Evolutionary conservation across 345 rosid species (phyloP), one percentile per base, ranked within the genome.

Genomic region (Gossypium turneri): DNA sequence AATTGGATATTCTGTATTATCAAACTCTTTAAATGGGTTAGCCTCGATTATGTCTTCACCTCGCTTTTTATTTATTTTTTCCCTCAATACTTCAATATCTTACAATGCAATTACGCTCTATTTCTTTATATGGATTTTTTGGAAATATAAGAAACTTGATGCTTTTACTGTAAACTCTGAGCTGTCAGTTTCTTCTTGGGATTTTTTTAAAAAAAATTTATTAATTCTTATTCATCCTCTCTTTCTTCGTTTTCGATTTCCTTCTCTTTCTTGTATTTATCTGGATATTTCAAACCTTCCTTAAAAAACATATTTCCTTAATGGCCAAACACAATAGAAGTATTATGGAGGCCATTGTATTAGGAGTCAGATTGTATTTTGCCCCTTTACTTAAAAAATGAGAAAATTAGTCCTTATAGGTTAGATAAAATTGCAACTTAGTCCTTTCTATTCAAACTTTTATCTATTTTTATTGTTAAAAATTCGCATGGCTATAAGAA

Each of bases 201-300:
- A 12, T 61, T 29, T 27, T 12, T 11, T 57, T 0, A 0, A 3
- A 4, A 11, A 0, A 29, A 34, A 22, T 1, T 24, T 2, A 2
- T 62, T 15, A 53, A 6, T 53, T 4, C 3, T 19, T 12, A 51
- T 51, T 51, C 19, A 13, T 51, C 55, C 19, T 61, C n/a, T 61
- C 41, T 29, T 27, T 6, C 43, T 44, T 12, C 0, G 11, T 13
- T 25, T 60, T 60, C 2, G n/a, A 17, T 60, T 29, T 15, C 20
- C 11, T 19, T 38, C 13, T 34, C 67, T 38, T 34, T 17, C 48
- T 63, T 63, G 48, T 9, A 2, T 12, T 20, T 38, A 38, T 38
- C 24, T 3, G 12, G 38, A 34, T 24, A 4, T n/a, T 62, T 62
- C 45, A 29, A 29, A 5, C 19, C 34, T 62, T 15, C 45, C 67